Percentiles rank a stretch among this genome's conserved stretches.
Conservation (phyloP, 805 yeast species). For the Hanseniaspora vineae region DNA sequence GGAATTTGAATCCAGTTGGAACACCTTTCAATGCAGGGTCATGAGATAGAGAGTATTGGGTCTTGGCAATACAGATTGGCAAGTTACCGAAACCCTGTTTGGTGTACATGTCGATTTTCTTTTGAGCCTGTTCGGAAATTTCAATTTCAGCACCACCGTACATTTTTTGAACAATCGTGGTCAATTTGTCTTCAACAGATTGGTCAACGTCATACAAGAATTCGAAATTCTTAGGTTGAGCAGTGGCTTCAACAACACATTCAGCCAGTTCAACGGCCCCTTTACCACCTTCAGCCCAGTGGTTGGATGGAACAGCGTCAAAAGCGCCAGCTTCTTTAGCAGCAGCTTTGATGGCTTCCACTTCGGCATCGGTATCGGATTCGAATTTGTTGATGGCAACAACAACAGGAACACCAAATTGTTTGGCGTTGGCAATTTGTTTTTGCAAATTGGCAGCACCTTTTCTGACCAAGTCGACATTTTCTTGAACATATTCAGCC, state of each 20-base stretch:
- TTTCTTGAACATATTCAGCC: slow-evolving; percentile 64
- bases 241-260: slow-evolving; percentile 65
- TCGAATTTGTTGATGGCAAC: slow-evolving; percentile 87
- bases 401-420: slow-evolving; percentile 82
- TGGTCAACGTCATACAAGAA: slow-evolving; percentile 60
- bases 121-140: slow-evolving; percentile 66
- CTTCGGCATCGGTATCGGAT: slow-evolving; percentile 71
- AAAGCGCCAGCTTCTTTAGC: slow-evolving; percentile 86
- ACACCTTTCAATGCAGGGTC: slow-evolving; percentile 90
- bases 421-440: slow-evolving; percentile 76
- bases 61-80: slow-evolving; percentile 95
- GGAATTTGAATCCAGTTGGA: slow-evolving; percentile 87
- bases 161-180: slow-evolving; percentile 72
- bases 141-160: slow-evolving; percentile 85
- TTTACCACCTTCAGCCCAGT: slow-evolving; percentile 91
- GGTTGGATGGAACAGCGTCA: slow-evolving; percentile 82
- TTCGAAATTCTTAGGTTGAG: slow-evolving; percentile 35
- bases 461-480: slow-evolving; percentile 57
- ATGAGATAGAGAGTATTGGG: slow-evolving; percentile 91
- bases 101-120: slow-evolving; percentile 70
- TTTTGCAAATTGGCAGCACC: slow-evolving; percentile 86
- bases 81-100: slow-evolving; percentile 79
- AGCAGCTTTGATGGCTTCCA: slow-evolving; percentile 64
- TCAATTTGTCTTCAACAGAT: slow-evolving; percentile 68
- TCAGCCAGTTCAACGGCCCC: slow-evolving; percentile 81